A percentile compares a stretch with the other conserved stretches of the same genome.
These are phyloP conservation scores for Aspergillus clavatus DNA, from an alignment of 2,329 filamentous ascomycete species.

Conservation along the genomic window DNA sequence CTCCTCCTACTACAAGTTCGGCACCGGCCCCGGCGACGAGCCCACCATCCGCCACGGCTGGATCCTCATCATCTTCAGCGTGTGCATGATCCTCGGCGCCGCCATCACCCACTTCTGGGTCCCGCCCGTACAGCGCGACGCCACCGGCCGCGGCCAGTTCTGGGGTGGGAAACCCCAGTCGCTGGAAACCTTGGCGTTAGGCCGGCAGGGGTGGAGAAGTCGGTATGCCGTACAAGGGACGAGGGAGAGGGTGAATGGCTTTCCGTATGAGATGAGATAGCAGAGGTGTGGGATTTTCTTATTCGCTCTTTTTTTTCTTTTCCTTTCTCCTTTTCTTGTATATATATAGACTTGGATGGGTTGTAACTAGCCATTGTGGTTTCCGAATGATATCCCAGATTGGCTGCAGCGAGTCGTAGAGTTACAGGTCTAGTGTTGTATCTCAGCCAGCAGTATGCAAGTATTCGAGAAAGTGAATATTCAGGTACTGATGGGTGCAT, in stretches of 20 bases:
- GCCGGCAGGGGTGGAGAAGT: constrained; percentile 34
- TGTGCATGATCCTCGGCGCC: constrained; percentile 40
- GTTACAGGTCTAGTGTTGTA: no score
- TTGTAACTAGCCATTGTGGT: no score
- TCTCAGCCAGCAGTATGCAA: no score
- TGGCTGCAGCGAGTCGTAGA: no score
- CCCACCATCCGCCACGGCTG: constrained; percentile 37
- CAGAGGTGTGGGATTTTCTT: background rate
- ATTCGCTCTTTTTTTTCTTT: background rate
- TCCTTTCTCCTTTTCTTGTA: background rate
- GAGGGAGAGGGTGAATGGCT: constrained; percentile 1
- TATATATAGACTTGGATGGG: no score
- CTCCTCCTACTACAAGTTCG: constrained; percentile 38
- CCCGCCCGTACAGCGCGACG: constrained; percentile 33
- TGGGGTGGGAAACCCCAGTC: constrained; percentile 36
- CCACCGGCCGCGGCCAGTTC: constrained; percentile 18
- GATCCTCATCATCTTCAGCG: constrained; percentile 39
- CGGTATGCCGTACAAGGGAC: constrained; percentile 23
- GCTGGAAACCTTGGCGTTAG: constrained; percentile 37
- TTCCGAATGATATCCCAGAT: no score
- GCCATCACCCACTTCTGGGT: constrained; percentile 39
- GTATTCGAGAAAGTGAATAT: no score
- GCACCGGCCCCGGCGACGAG: constrained; percentile 25
- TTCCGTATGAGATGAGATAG: background rate
- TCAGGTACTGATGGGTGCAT: no score